Evolutionary conservation across 2,329 filamentous ascomycete genomes (phyloP), one percentile per base, ranked within the genome.

Genomic region (Alternaria rosae): DNA sequence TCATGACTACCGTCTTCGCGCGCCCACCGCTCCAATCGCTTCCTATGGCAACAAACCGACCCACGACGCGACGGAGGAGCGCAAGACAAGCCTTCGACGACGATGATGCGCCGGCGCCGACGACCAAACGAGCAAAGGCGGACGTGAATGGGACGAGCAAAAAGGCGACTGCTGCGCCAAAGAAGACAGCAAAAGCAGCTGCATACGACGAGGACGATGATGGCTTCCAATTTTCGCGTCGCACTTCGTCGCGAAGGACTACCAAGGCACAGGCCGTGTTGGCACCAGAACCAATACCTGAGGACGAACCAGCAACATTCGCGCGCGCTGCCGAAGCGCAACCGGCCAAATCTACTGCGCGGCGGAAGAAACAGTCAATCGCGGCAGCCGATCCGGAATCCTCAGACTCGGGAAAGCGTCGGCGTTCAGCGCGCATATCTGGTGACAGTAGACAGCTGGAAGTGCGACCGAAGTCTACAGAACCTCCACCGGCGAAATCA

Each of bases 161-260:
- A 67, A 76, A 71, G 62, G 66, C 68, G 50, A 79, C 75, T 47
- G 70, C 74, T 45, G 73, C 76, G 55, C 66, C 70, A 35, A 80
- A 71, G 68, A 80, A 79, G 70, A 71, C 75, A 41, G 62, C 77
- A 38, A 82, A 79, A 67, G 66, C 70, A 52, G 76, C 78, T 73
- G 81, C 80, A 54, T 82, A 83, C 62, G 79, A 82, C 20, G 81
- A 84, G 69, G 74, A 82, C 32, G 82, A 82, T 57, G 83, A 84
- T 57, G 83, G 78, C 28, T 85, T 85, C 67, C 75, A 79, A 43
- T 85, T 85, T 61, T 79, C 81, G 61, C 82, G 82, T 54, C 74
- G 76, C 50, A 76, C 74, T 5, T 75, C 74, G 3, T 75, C 77
- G 30, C 67, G 68, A 43, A 75, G 75, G 63, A 76, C 76, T 23